These are phyloP conservation scores for Penicillium fimorum DNA, from an alignment of 495 filamentous ascomycete genomes.

Conservation along the genomic window DNA sequence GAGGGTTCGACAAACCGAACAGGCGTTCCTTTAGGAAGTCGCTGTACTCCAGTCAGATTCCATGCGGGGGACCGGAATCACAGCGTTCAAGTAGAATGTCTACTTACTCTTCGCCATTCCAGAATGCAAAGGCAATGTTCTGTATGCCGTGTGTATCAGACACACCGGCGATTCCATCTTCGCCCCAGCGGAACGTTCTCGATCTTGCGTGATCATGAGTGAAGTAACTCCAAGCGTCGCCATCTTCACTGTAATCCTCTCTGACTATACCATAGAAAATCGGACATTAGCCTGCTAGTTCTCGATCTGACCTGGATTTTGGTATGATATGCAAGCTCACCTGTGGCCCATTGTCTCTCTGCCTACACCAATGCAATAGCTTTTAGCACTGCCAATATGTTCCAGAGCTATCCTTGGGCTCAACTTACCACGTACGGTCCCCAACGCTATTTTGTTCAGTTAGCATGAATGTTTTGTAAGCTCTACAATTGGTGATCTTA, in stretches of 20 bases:
- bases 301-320: neutral
- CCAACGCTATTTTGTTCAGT: conserved; percentile 61
- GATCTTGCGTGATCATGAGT: conserved; percentile 87
- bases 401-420: neutral
- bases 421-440: conserved; percentile 51
- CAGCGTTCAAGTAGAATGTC: neutral
- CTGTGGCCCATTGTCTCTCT: conserved; percentile 83
- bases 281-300: conserved; percentile 24
- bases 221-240: conserved; percentile 97
- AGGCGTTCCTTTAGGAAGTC: conserved; percentile 91
- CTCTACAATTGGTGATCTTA: neutral
- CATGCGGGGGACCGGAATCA: neutral
- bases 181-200: conserved; percentile 88
- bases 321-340: conserved; percentile 42
- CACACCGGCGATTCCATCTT: conserved; percentile 95
- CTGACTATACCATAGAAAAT: conserved; percentile 56
- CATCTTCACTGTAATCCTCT: conserved; percentile 86
- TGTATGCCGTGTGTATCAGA: conserved; percentile 86
- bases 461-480: neutral
- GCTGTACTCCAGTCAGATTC: conserved; percentile 40
- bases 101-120: conserved; percentile 92
- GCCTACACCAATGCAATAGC: conserved; percentile 16
- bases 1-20: conserved; percentile 91
- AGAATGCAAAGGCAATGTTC: conserved; percentile 93
- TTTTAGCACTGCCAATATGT: neutral